A percentile compares a stretch with the other conserved stretches of the same genome.
phyloP scores from a whole-genome alignment of 345 rosid species.

The Citrus sinensis region DVS_A1.0 CM039166.1:23705001-23705500 shows the following conservation, averaged over 20 bases:
- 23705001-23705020: constrained; percentile 4
- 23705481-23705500: constrained; percentile 87
- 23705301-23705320: constrained; percentile 2
- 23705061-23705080: background rate
- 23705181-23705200: constrained; percentile 82
- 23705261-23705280: constrained; percentile 3
- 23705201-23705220: constrained; percentile 91
- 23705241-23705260: constrained; percentile 50
- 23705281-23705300: background rate
- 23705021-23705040: constrained; percentile 1
- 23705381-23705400: constrained; percentile 65
- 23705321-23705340: background rate
- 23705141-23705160: constrained; percentile 44
- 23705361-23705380: constrained; percentile 12
- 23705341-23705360: constrained; percentile 12
- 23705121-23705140: background rate
- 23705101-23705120: background rate
- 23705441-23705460: constrained; percentile 67
- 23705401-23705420: constrained; percentile 44
- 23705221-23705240: constrained; percentile 98
- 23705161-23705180: constrained; percentile 88
- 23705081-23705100: background rate
- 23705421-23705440: constrained; percentile 94
- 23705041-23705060: background rate
- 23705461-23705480: constrained; percentile 87